phyloP scores from a whole-genome alignment of 257 asterid species.

The Knoxia roxburghii region DNA sequence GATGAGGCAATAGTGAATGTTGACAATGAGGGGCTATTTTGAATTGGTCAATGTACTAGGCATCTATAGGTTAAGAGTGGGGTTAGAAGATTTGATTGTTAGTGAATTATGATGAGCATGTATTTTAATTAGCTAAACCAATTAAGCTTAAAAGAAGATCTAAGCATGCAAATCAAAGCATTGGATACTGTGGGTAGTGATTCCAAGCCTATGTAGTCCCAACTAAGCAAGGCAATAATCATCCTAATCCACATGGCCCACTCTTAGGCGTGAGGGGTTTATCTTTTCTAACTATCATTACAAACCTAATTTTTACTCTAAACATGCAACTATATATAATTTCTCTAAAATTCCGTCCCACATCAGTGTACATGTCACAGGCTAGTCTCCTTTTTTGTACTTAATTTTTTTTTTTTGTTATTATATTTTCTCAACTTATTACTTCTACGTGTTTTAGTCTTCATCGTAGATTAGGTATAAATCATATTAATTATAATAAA shows the following conservation, averaged over 20 bases:
- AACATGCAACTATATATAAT: not conserved
- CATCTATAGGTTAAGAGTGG: too few species aligned
- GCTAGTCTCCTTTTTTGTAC: too few species aligned
- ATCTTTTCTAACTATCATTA: not conserved
- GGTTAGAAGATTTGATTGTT: not conserved
- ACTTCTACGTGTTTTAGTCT: too few species aligned
- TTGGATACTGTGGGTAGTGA: conserved; percentile 4
- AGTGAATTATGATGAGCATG: not conserved
- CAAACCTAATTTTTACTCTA: not conserved
- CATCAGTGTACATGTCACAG: too few species aligned
- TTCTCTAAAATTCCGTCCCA: too few species aligned
- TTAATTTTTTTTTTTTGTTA: too few species aligned
- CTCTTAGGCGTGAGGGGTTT: not conserved
- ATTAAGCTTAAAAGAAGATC: conserved; percentile 9
- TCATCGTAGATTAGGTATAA: too few species aligned
- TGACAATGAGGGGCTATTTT: too few species aligned
- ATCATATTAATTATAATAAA: too few species aligned
- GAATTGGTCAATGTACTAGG: too few species aligned
- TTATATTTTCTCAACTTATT: too few species aligned
- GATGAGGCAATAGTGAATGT: too few species aligned
- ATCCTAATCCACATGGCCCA: not conserved
- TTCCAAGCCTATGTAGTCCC: conserved; percentile 7
- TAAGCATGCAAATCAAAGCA: conserved; percentile 12
- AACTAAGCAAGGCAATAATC: not conserved
- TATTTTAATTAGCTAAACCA: conserved; percentile 9